Base-by-base conservation (phyloP, 164 flowering plant species). In the Umbellularia californica region DNA sequence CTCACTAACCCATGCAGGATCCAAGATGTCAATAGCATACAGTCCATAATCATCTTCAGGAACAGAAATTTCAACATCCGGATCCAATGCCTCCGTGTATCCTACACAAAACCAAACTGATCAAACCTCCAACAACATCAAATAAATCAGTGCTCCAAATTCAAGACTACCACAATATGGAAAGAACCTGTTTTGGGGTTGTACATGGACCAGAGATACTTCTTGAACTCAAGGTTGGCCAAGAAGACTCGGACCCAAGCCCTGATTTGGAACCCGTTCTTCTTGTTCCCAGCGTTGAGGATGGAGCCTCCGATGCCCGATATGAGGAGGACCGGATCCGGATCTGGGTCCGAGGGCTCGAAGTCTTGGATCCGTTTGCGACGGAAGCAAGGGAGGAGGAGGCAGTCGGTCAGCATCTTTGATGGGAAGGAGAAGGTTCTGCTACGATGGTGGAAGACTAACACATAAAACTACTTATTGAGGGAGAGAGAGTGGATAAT, bases 231-330 rank as follows among this genome's bases (percentile, higher is more conserved):
- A 75, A 87, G 81, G 67, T 92, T 88, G 35, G 99, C 91, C 14
- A 90, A 80, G 19, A 92, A 78, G 50, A 95, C 78, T 70, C 98
- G 86, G 70, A 95, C 95, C 99, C 99, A 95, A 58, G 91, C 96
- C 78, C 99, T 89, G n/a, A 79, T 80, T 70, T 86, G 76, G 58
- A 73, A 77, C 63, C 89, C 89, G 58, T 65, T 76, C 50, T 70
- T 82, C 85, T 89, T 91, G 70, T 50, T 81, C 87, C 82, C 90
- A 2, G 96, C 86, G 65, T 95, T 77, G 65, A 95, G 82, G 63
- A 95, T 90, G 50, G 99, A 90, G 35, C 99, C 98, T n/a, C 89
- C 99, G 2, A 95, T 86, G 35, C 99, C 99, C 30, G 97, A 83
- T 0, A 95, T 82, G 47, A 95, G 83, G 3, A 95, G 81, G 3